Base-by-base conservation (phyloP, 495 filamentous ascomycete genomes). In the Xylaria venustula region DNA sequence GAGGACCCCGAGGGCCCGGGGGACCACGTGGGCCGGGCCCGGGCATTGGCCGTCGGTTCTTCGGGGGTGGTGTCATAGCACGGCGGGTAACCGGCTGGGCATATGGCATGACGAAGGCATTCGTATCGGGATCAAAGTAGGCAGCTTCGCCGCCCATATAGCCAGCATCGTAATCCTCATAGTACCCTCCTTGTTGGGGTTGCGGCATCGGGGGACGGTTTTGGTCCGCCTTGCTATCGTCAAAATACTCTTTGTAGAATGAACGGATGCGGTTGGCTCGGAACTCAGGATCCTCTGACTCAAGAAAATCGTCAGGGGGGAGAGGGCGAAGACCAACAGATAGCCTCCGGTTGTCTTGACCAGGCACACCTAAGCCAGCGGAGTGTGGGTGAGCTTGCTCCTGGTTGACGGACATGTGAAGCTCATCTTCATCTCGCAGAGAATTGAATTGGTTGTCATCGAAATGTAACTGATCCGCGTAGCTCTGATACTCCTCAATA, bases 221-320 rank as follows among this genome's bases (percentile, higher is more conserved):
- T 26, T 79, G 80, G 30, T 76, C 80, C 0, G 79, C 79, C 70
- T 88, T 90, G 19, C 83, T 87, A 23, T 96, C 93, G 54, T 98
- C 94, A 62, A 98, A 98, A 74, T 98, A 98, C 73, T 98, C 94
- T 73, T 97, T 97, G 78, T 98, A 98, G 78, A 98, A 98, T 23
- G 95, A 98, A 65, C 94, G 86, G 64, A 98, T 98, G 22, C 95
- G 85, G 76, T 96, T 97, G 61, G 94, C 94, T 71, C 94, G 86
- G 75, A 93, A 86, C 76, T 98, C 94, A 2, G 94, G 90, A 69
- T 96, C 90, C n/a, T 92, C 90, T 34, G 90, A 88, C 23, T 79
- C 77, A 46, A 77, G 75, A 34, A 78, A 80, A 23, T 81, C 82
- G 66, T 93, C 90, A 52, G 92, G 91, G 3, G 94, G 94, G 34